phyloP scores from a whole-genome alignment of 495 filamentous ascomycete species.

The Elasticomyces elasticus region DNA sequence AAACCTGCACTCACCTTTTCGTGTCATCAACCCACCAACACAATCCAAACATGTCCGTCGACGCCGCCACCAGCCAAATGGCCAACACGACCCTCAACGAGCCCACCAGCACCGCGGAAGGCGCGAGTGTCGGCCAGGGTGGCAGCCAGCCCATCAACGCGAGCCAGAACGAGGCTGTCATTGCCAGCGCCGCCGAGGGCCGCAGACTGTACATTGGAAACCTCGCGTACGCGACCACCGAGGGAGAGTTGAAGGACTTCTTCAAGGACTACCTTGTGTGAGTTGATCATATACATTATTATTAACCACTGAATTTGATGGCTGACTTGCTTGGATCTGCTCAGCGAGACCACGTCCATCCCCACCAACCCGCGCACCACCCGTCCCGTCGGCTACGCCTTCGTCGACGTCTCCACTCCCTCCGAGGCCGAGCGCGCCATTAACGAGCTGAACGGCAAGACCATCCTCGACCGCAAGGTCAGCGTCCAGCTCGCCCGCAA shows the following conservation, averaged over 20 bases:
- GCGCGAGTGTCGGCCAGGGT: constrained; percentile 26
- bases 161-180: constrained; percentile 73
- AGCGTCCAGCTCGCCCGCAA: constrained; percentile 97
- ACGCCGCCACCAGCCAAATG: constrained; percentile 79
- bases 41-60: constrained; percentile 41
- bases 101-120: constrained; percentile 28
- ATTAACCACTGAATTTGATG: not conserved
- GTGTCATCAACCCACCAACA: constrained; percentile 31
- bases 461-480: constrained; percentile 95
- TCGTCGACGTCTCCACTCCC: constrained; percentile 92
- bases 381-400: constrained; percentile 96
- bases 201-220: constrained; percentile 99
- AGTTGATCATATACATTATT: constrained; percentile 35
- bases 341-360: constrained; percentile 93
- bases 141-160: constrained; percentile 40
- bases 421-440: constrained; percentile 92
- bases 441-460: constrained; percentile 84
- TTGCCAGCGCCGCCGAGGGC: constrained; percentile 94
- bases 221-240: constrained; percentile 98
- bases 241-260: constrained; percentile 99
- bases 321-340: not conserved
- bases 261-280: constrained; percentile 97
- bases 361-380: constrained; percentile 97
- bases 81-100: constrained; percentile 58
- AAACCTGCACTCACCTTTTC: constrained; percentile 13